Base-by-base conservation (phyloP, 106 monocot species). In the Acanthochlamys bracteata region DNA sequence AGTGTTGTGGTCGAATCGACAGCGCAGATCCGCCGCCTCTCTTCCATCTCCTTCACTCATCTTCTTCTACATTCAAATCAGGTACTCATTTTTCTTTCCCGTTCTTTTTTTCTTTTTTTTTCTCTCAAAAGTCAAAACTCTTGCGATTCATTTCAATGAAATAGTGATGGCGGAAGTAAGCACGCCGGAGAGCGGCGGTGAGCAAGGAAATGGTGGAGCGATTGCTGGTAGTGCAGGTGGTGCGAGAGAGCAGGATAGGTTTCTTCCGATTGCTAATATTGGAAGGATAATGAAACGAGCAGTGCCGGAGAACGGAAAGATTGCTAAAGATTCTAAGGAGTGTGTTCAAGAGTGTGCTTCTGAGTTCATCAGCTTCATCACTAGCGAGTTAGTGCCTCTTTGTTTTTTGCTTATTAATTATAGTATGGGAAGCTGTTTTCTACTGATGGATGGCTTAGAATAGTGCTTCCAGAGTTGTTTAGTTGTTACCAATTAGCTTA, bases 331-430 rank as follows among this genome's bases (percentile, higher is more conserved):
- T 60, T 72, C 84, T 10, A 89, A 89, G 75, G 89, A 89, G 47
- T 70, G 75, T 15, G 59, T 89, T 26, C 84, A 89, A 75, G 89
- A 89, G 76, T 89, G 89, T 69, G 84, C 84, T 25, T 89, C 89
- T 41, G 84, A 84, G 89, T 89, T 81, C 78, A 89, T 89, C 59
- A 76, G 78, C 64, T 89, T 89, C 78, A 69, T 89, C 68, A 89
- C 89, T 39, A 81, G 84, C 76, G 84, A 89, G 88, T 82, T 24
- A 40, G 79, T 55, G 13, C 60, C 41, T 59, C 39, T 11, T 41
- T 58, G 14, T 39, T 46, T 22, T 25, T 1, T 7, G 25, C 23
- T 22, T 12, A 14, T 33, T 33, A 6, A 33, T 33, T 33, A 33
- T 33, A 33, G 33, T 33, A 33, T 33, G 33, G 33, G 33, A 59